Evolutionary conservation across 345 rosid genomes (phyloP).

Genomic region (Rhodamnia rubescens): DNA sequence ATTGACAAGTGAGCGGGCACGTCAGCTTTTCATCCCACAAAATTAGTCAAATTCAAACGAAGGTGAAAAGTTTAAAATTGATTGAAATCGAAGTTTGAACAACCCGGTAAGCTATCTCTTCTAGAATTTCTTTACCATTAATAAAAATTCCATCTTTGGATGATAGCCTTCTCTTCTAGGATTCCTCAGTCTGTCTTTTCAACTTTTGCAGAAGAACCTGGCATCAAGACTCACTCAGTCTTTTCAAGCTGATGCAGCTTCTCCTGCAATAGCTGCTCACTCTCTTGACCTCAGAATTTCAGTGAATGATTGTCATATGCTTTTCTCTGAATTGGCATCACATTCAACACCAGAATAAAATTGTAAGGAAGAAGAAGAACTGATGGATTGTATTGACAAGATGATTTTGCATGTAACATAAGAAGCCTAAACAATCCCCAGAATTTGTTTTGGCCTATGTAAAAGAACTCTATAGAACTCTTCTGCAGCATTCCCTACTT

Average conservation of each 20-base stretch:
- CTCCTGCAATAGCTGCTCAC: background rate
- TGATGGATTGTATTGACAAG: background rate
- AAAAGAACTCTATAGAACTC: background rate
- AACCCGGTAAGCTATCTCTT: background rate
- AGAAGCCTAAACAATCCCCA: background rate
- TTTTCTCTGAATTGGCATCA: background rate
- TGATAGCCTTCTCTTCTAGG: background rate
- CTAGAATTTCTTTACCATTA: background rate
- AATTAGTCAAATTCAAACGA: background rate
- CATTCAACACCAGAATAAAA: background rate
- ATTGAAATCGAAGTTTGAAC: background rate
- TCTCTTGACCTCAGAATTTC: background rate
- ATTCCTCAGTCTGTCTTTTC: background rate
- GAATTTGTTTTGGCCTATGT: background rate
- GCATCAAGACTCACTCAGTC: background rate
- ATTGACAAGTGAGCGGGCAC: background rate
- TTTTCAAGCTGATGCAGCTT: background rate
- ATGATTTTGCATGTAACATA: background rate
- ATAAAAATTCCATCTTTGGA: background rate
- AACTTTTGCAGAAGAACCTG: no score
- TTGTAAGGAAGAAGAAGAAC: background rate
- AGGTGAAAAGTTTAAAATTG: background rate
- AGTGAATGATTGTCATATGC: background rate
- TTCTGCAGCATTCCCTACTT: background rate
- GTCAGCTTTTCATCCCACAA: background rate